Base-by-base conservation (phyloP, 169 alveolate genomes). In the Plasmodium fragile region DNA sequence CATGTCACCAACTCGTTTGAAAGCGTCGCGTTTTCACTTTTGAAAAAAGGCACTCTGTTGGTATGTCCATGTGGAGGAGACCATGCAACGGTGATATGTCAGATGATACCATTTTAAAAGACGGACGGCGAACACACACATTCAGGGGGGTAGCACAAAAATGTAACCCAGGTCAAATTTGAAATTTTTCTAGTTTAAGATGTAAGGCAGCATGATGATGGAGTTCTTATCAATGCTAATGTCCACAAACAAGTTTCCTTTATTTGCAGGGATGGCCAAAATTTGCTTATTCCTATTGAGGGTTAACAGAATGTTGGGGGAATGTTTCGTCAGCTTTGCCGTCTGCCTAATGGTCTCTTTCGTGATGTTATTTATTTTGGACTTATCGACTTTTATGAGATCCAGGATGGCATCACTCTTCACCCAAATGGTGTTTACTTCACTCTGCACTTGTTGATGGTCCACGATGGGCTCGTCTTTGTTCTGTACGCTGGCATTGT, bases 371-470 rank as follows among this genome's bases (percentile, higher is more conserved):
- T 91, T 91, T 32, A 80, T 80, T 80, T 77, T 79, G 0, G 94
- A 91, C 73, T 91, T 91, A 72, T 91, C 94, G 32, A 91, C 82
- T 91, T 91, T 91, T 91, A 91, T 91, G 39, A 91, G 53, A 77
- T 91, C 94, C 45, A 91, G 73, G n/a, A 91, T 81, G 28, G 75
- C 92, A 91, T 91, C 83, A 43, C 94, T 91, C 3, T 70, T 81
- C 34, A 91, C 94, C 94, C 94, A 91, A 69, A 80, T 70, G 77
- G 77, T 81, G 30, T 91, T 79, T 36, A 72, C 52, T 72, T 45
- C 39, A 49, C 39, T 73, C 30, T 25, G 16, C 25, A 18, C 41
- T 18, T 72, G 13, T 72, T 25, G 52, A 36, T 18, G 18, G 59
- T 85, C 34, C 39, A 18, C 5, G 43, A 43, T 36, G 28, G 78